Conservation (phyloP, 805 yeast genomes). For the Lipomyces starkeyi region DNA sequence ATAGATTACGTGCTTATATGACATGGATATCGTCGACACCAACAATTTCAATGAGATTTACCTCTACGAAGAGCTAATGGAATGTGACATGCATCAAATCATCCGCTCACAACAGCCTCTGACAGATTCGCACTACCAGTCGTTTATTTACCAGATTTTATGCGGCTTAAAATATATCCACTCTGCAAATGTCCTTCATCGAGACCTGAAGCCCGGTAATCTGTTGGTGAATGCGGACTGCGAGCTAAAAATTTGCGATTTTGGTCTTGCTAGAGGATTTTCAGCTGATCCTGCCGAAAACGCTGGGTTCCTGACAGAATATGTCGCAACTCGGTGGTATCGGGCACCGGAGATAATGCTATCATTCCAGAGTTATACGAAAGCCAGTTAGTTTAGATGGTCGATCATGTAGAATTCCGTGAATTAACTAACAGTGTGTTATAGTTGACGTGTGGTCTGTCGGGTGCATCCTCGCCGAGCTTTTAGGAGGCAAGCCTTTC, state of each 20-base stretch:
- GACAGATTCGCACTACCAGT: conserved; percentile 94
- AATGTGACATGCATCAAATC: conserved; percentile 97
- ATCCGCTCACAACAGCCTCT: conserved; percentile 91
- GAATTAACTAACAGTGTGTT: background rate
- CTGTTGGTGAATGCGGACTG: conserved; percentile 93
- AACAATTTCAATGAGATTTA: conserved; percentile 88
- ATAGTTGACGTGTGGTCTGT: conserved; percentile 91
- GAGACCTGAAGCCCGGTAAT: conserved; percentile 95
- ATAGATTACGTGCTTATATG: conserved; percentile 86
- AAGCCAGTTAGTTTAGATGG: conserved; percentile 59
- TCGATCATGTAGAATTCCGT: background rate
- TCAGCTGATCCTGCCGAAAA: conserved; percentile 81
- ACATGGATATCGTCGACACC: conserved; percentile 84
- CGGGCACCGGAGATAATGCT: conserved; percentile 98
- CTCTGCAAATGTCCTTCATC: conserved; percentile 88
- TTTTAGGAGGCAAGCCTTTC: conserved; percentile 86
- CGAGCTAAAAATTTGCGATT: conserved; percentile 94
- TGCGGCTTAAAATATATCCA: conserved; percentile 92
- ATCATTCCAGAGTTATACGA: conserved; percentile 90
- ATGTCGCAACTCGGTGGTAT: conserved; percentile 98
- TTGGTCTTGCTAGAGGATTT: conserved; percentile 93
- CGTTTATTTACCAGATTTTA: conserved; percentile 83
- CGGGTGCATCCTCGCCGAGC: conserved; percentile 94
- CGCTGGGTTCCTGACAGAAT: conserved; percentile 94
- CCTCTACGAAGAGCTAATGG: conserved; percentile 95